Evolutionary conservation across 257 asterid species (phyloP).

Genomic region (Primulina eburnea): DNA sequence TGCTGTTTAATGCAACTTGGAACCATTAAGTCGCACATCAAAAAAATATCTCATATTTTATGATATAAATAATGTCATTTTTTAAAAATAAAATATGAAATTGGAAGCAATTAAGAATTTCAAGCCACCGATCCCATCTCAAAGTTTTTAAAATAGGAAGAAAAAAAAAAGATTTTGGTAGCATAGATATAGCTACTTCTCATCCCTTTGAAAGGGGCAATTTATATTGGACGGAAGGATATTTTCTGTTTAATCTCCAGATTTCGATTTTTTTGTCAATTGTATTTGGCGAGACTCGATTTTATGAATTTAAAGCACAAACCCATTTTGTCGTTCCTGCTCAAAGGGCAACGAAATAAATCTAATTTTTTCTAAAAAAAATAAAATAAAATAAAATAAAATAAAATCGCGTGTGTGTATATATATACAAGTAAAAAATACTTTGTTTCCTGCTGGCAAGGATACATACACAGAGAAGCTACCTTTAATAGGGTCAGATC

Average conservation of each 20-base stretch:
- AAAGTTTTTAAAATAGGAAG: not conserved
- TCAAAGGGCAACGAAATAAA: no score
- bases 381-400: no score
- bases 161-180: constrained; percentile 3
- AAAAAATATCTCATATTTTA: no score
- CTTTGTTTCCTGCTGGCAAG: not conserved
- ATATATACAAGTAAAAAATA: not conserved
- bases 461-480: not conserved
- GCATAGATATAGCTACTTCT: not conserved
- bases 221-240: not conserved
- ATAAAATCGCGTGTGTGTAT: no score
- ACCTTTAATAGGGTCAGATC: not conserved
- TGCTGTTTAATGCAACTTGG: no score
- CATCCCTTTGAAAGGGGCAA: not conserved
- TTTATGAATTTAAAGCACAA: no score
- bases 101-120: not conserved
- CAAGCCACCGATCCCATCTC: constrained; percentile 32
- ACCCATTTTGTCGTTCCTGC: no score
- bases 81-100: not conserved
- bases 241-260: no score
- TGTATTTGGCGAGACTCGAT: no score
- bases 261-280: no score
- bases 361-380: no score
- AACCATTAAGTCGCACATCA: not conserved
- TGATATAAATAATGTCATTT: not conserved